Evolutionary conservation across 495 filamentous ascomycete species (phyloP).

Genomic region (Beverwykella pulmonaria): DNA sequence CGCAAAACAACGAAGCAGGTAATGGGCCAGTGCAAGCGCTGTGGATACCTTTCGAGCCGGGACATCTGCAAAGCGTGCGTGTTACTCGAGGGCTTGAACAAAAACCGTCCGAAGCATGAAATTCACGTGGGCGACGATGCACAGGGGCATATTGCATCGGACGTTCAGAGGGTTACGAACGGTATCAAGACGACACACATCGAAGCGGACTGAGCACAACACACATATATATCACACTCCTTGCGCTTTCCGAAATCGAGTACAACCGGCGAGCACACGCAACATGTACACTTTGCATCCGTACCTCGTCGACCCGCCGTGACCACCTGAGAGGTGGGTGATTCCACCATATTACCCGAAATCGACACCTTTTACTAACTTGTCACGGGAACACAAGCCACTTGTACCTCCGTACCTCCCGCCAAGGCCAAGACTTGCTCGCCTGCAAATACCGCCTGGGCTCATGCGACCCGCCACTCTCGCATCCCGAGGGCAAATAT

Average conservation of each 20-base stretch:
- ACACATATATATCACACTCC: background rate
- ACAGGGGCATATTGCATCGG: slow-evolving; percentile 2
- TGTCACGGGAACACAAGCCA: background rate
- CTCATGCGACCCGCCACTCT: background rate
- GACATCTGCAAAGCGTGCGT: slow-evolving; percentile 92
- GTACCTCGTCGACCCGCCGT: too few relatives aligned
- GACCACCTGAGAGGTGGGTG: too few relatives aligned
- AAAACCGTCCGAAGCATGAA: slow-evolving; percentile 74
- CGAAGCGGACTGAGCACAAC: slow-evolving; percentile 18
- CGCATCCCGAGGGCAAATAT: background rate
- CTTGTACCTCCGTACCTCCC: background rate
- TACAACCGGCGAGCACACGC: background rate
- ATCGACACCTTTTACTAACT: background rate
- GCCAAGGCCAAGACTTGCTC: background rate
- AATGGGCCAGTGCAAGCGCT: slow-evolving; percentile 81
- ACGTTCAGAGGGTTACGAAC: background rate
- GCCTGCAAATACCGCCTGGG: background rate
- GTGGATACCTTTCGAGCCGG: slow-evolving; percentile 95
- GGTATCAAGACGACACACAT: slow-evolving; percentile 13
- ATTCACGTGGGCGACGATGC: slow-evolving; percentile 26
- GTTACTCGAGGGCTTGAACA: slow-evolving; percentile 87
- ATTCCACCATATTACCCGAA: background rate
- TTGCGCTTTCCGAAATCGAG: background rate
- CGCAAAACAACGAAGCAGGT: slow-evolving; percentile 62
- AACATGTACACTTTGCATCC: too few relatives aligned